These are phyloP conservation scores for Colletotrichum plurivorum DNA, from an alignment of 2,329 filamentous ascomycete genomes.

Conservation along the genomic window DNA sequence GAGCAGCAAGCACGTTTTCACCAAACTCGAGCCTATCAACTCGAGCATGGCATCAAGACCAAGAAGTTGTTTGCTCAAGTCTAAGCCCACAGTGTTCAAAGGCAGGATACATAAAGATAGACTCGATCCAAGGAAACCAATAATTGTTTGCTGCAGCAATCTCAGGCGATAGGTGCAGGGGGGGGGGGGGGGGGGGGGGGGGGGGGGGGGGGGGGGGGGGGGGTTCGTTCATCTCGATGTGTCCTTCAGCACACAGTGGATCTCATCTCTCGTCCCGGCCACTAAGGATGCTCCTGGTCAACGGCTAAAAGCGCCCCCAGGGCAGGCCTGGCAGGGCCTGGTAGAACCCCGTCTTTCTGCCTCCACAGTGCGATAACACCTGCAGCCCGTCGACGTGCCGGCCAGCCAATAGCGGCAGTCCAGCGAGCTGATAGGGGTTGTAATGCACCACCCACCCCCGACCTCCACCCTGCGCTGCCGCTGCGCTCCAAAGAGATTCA, in stretches of 20 bases:
- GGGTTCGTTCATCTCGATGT: background rate
- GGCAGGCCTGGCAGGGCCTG: background rate
- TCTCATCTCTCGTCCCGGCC: constrained; percentile 6
- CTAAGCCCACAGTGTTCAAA: no score
- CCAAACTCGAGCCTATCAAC: no score
- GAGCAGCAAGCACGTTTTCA: no score
- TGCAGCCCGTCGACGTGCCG: constrained; percentile 7
- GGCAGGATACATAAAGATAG: no score
- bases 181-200: no score
- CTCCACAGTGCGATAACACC: constrained; percentile 37
- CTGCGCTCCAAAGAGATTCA: constrained; percentile 8
- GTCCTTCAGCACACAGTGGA: constrained; percentile 6
- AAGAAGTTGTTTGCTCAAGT: no score
- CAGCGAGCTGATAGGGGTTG: constrained; percentile 35
- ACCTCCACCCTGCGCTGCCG: constrained; percentile 17
- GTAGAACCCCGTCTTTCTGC: constrained; percentile 3
- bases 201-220: no score
- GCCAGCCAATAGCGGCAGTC: constrained; percentile 27
- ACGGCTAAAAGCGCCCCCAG: constrained; percentile 13
- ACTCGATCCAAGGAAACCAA: no score
- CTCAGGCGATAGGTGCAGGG: background rate
- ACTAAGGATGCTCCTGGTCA: background rate
- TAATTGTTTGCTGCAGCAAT: constrained; percentile 7
- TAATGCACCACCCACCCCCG: constrained; percentile 25
- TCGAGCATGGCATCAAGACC: no score